These are phyloP conservation scores for Oryza meyeriana DNA, from an alignment of 176 grass and related monocot species.

Conservation along the genomic window DNA sequence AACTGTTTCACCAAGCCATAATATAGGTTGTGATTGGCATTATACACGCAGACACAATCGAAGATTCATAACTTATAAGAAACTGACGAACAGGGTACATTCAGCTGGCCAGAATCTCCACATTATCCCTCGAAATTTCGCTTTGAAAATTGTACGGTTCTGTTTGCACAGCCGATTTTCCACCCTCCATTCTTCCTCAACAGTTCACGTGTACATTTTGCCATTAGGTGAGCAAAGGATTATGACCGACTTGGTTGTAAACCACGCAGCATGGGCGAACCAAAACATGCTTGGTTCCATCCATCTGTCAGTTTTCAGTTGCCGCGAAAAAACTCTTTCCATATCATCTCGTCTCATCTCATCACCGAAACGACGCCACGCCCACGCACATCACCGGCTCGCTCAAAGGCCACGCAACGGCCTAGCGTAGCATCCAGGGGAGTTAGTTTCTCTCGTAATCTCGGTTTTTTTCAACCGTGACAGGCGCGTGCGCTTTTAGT, in stretches of 20 bases:
- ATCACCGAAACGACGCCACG: slow-evolving; percentile 14
- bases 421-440: background rate
- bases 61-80: background rate
- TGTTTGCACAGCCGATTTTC: background rate
- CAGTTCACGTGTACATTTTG: background rate
- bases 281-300: background rate
- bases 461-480: background rate
- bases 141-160: background rate
- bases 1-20: background rate
- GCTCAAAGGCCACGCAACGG: background rate
- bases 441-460: background rate
- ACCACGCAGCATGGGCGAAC: background rate
- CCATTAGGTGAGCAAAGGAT: background rate
- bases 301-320: background rate
- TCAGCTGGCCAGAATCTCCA: background rate
- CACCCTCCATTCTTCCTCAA: background rate
- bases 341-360: background rate
- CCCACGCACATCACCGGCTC: background rate
- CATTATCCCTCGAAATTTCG: background rate
- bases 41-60: background rate
- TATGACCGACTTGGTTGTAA: background rate
- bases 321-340: slow-evolving; percentile 5
- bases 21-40: background rate
- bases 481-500: background rate
- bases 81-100: too few species aligned